phyloP scores from a whole-genome alignment of 139 green algal species.

The Spirogloea muscicola region DNA sequence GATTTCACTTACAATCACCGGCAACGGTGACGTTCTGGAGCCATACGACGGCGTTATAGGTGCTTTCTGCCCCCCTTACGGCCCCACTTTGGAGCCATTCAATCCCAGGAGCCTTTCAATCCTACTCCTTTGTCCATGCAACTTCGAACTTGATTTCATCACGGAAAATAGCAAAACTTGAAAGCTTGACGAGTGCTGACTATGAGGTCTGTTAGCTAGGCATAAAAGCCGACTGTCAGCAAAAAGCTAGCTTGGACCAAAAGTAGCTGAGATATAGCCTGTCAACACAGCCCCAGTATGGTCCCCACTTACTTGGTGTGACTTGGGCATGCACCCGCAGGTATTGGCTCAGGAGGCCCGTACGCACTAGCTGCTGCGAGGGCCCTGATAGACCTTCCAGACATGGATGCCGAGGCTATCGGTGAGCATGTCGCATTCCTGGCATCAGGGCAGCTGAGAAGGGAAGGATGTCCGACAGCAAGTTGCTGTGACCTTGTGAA shows the following conservation, averaged over 20 bases:
- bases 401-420: constrained; percentile 62
- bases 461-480: too few relatives aligned
- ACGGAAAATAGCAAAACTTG: too few relatives aligned
- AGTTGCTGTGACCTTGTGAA: too few relatives aligned
- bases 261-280: not conserved
- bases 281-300: not conserved
- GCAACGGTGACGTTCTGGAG: constrained; percentile 87
- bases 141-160: too few relatives aligned
- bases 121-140: too few relatives aligned
- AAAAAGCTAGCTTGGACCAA: not conserved
- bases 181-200: too few relatives aligned
- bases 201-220: too few relatives aligned
- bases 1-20: constrained; percentile 73
- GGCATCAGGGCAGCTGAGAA: too few relatives aligned
- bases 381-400: constrained; percentile 69
- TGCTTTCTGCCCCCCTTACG: not conserved
- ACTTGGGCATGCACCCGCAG: constrained; percentile 39
- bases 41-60: constrained; percentile 73
- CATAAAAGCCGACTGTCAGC: not conserved
- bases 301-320: not conserved
- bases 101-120: too few relatives aligned
- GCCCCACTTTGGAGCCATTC: not conserved
- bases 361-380: constrained; percentile 74
- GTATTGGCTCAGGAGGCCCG: constrained; percentile 73
- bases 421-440: too few relatives aligned